A percentile compares a stretch with the other conserved stretches of the same genome.
These are phyloP conservation scores for Phytophthora cactorum DNA, from an alignment of 352 stramenopile genomes.

Conservation along the genomic window DNA sequence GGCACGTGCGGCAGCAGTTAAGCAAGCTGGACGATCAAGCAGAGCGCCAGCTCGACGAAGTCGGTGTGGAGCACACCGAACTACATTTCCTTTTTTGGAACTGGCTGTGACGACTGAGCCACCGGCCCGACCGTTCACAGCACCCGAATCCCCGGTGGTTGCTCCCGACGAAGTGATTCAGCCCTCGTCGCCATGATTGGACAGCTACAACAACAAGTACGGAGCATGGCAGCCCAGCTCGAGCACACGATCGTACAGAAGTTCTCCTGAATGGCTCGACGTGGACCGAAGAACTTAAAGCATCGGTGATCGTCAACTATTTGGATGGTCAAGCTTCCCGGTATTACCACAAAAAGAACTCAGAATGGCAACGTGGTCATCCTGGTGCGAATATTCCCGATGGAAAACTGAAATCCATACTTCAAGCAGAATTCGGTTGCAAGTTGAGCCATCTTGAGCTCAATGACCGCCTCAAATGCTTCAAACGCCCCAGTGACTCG, in stretches of 20 bases:
- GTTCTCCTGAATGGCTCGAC: slow-evolving; percentile 13
- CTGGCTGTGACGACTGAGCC: not conserved
- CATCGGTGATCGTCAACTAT: slow-evolving; percentile 12
- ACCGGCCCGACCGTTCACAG: not conserved
- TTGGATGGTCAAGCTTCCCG: slow-evolving; percentile 8
- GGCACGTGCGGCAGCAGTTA: not conserved
- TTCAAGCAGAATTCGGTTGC: slow-evolving; percentile 10
- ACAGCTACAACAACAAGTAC: not conserved
- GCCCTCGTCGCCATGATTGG: not conserved
- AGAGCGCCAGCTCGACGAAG: not conserved
- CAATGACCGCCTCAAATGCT: not conserved
- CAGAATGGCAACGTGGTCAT: slow-evolving; percentile 6
- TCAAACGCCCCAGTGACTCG: slow-evolving; percentile 6
- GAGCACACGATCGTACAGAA: not conserved
- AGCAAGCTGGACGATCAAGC: not conserved
- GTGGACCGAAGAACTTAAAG: slow-evolving; percentile 9
- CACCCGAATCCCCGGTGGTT: too few relatives aligned
- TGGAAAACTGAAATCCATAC: not conserved
- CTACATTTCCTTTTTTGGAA: not conserved
- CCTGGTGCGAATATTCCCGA: not conserved
- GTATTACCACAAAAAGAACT: slow-evolving; percentile 20
- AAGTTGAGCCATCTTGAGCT: slow-evolving; percentile 10
- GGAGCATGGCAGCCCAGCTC: not conserved
- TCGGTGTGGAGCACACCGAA: not conserved
- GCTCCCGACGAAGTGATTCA: not conserved